Base-by-base conservation (phyloP, 306 rosid species). In the Alnus rubra region DNA sequence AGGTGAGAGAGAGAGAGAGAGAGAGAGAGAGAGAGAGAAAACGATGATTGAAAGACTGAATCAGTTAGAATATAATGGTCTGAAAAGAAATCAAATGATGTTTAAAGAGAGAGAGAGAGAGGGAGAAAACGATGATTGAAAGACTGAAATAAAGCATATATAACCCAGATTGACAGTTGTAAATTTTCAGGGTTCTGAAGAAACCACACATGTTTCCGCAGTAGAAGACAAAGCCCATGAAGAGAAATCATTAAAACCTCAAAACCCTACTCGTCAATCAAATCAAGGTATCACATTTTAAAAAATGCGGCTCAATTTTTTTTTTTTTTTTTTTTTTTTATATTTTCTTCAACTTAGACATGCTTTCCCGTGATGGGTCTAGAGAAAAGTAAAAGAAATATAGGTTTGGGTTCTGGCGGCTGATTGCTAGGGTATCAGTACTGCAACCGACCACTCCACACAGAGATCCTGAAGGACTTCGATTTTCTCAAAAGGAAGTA, bases 401-500 rank as follows among this genome's bases (percentile, higher is more conserved):
- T 71, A 83, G 86, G 80, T 74, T 33, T 49, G 53, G 75, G 84
- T 73, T 59, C 83, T 74, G 96, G 96, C 92, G 98, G 99, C 98
- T 95, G 86, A 56, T 73, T 44, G 49, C 80, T 88, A 86, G 92
- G 92, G 94, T 79, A 77, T 77, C 85, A 86, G 83, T 56, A 55
- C 71, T 75, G 60, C 77, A 49, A 75, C 73, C 28, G 35, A 59
- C 72, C 8, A 50, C 23, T 15, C 37, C 44, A 69, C 76, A 82
- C 70, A 68, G 73, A 23, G 28, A 23, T 23, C 28, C 28, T 23
- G 28, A 23, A 23, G 28, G 28, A 23, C 83, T 80, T 91, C 81
- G 84, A 64, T 84, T 82, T 85, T 81, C 81, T 84, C 85, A 78
- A 88, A 83, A 82, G 39, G 62, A 78, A 76, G 33, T 65, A 79